Percentiles rank a stretch among this genome's conserved stretches.
Conservation (phyloP, 495 filamentous ascomycete genomes). For the Aspergillus leporis region DNA sequence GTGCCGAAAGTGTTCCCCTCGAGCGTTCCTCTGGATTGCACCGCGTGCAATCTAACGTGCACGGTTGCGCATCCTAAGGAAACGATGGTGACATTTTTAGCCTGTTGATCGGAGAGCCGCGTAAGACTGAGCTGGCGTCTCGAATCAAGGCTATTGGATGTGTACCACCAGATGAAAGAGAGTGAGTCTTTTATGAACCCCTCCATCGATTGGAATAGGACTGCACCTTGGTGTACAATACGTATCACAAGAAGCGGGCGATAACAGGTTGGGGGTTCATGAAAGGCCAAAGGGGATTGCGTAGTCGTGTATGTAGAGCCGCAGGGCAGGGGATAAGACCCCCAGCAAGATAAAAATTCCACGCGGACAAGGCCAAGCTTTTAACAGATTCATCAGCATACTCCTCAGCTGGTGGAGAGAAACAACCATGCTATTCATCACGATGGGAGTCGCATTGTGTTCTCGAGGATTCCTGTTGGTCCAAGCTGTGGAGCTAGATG, state of each 20-base stretch:
- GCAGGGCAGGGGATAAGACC: neutral
- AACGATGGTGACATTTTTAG: conserved; percentile 19
- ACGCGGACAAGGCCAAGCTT: conserved; percentile 24
- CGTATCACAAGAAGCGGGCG: conserved; percentile 7
- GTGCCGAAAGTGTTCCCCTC: neutral
- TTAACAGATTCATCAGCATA: conserved; percentile 22
- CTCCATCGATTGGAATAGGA: neutral
- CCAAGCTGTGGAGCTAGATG: conserved; percentile 1
- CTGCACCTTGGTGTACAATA: conserved; percentile 1
- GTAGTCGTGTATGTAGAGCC: conserved; percentile 10
- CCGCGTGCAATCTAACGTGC: conserved; percentile 6
- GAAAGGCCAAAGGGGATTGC: conserved; percentile 17
- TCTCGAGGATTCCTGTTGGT: neutral
- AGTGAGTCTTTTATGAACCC: neutral
- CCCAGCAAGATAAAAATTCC: conserved; percentile 9
- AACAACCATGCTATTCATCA: conserved; percentile 5
- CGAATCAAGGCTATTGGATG: conserved; percentile 15
- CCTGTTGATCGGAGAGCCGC: conserved; percentile 28
- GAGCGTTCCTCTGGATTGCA: conserved; percentile 1
- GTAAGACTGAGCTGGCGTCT: conserved; percentile 26
- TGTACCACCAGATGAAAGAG: conserved; percentile 1
- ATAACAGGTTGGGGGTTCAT: conserved; percentile 6
- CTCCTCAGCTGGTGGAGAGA: conserved; percentile 18
- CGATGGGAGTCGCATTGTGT: neutral
- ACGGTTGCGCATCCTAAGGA: conserved; percentile 18